Conservation (phyloP, 495 filamentous ascomycete genomes). For the Hypoxylon crocopeplum region DNA sequence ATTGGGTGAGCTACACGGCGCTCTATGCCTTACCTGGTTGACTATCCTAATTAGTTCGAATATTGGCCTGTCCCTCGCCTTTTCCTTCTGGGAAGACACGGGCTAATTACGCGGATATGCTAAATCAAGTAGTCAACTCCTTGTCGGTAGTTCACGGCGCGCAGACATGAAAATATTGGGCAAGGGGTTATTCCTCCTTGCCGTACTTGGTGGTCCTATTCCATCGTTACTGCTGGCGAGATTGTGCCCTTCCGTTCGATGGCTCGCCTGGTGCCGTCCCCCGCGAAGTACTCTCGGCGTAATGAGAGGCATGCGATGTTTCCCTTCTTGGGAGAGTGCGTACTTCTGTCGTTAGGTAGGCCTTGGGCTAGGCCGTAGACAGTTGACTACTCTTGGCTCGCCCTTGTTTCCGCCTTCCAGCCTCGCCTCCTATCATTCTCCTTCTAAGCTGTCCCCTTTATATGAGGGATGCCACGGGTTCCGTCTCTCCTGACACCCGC, state of each 20-base stretch:
- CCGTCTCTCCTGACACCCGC: slow-evolving; percentile 1
- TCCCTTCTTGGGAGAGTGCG: not conserved
- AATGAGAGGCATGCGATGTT: slow-evolving; percentile 1
- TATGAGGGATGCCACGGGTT: too few relatives aligned
- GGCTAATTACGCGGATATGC: not conserved
- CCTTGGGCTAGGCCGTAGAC: too few relatives aligned
- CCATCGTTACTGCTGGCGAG: not conserved
- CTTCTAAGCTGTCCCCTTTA: too few relatives aligned
- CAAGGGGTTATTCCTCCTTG: not conserved
- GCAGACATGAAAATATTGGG: not conserved
- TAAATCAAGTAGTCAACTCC: not conserved
- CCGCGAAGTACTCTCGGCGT: not conserved
- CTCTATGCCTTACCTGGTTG: too few relatives aligned
- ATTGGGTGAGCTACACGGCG: too few relatives aligned
- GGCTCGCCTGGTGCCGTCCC: not conserved
- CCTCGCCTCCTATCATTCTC: too few relatives aligned
- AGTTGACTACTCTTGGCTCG: too few relatives aligned
- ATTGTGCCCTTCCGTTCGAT: not conserved
- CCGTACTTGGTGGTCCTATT: not conserved
- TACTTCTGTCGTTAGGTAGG: too few relatives aligned
- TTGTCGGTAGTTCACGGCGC: not conserved
- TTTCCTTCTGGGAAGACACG: not conserved
- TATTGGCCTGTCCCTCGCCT: too few relatives aligned
- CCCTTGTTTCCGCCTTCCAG: too few relatives aligned
- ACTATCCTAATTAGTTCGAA: too few relatives aligned